A percentile compares a stretch with the other conserved stretches of the same genome.
Evolutionary conservation across 2,329 filamentous ascomycete genomes (phyloP).

Genomic region (Calonectria leucothoes): DNA sequence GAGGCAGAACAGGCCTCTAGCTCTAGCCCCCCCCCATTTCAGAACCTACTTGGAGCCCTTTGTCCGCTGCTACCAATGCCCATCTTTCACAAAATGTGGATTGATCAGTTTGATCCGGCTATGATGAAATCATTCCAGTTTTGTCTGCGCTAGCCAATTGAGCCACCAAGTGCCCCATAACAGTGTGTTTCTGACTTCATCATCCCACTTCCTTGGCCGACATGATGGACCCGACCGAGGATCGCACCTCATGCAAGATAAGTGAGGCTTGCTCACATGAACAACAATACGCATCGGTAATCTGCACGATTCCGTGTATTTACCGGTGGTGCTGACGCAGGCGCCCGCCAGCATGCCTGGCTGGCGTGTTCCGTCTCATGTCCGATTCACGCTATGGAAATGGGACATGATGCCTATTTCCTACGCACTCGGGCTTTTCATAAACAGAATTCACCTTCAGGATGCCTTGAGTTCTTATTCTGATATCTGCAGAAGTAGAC

Average conservation of each 20-base stretch:
- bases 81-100: not conserved
- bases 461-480: not conserved
- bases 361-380: too few relatives aligned
- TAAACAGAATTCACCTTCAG: not conserved
- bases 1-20: not conserved
- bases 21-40: not conserved
- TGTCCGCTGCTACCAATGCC: not conserved
- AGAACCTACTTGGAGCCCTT: not conserved
- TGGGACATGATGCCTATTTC: too few relatives aligned
- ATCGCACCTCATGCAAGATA: conserved; percentile 5
- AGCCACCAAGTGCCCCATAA: not conserved
- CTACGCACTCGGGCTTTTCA: too few relatives aligned
- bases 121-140: not conserved
- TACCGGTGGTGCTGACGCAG: not conserved
- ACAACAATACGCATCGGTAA: not conserved
- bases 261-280: conserved; percentile 5
- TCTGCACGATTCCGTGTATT: not conserved
- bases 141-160: not conserved
- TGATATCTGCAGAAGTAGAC: not conserved
- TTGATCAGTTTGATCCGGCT: not conserved
- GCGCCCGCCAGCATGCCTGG: not conserved
- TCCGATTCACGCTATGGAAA: not conserved
- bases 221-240: not conserved
- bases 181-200: not conserved
- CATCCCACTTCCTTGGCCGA: not conserved